Evolutionary conservation across 208 protist genomes (phyloP), one percentile per base, ranked within the genome.

Genomic region (Vickermania ingenoplastis): DNA sequence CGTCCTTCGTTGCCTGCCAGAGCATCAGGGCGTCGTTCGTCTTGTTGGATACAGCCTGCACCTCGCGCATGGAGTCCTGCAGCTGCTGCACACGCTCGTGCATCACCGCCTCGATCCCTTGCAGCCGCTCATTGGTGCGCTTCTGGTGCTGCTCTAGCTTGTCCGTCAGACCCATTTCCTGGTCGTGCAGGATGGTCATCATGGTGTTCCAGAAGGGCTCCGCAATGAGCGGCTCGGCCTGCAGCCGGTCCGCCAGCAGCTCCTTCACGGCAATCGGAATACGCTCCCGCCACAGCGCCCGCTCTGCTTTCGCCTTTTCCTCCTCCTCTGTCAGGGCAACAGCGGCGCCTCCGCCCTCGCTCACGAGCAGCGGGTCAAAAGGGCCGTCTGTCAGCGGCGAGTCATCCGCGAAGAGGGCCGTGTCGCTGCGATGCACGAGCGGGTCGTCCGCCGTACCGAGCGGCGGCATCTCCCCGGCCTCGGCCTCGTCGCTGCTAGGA

Each of bases 1-100:
- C 36, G 11, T 45, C 36, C 36, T 45, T 7, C 36, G 36, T 45
- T 27, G 63, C 66, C 36, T 61, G 73, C 45, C 24, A 45, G 22
- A 41, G 59, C 45, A 31, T n/a, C 41, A 57, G 0, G 11, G 53
- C 61, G 17, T 51, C 61, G 31, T 59, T 55, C n/a, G 55, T 45
- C n/a, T 59, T 41, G 11, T 52, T 27, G 2, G 61, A 49, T 21
- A 66, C 24, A 11, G 27, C 51, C 53, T 56, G 71, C 58, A 84
- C 59, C 29, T 89, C 81, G 5, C 75, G 72, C 57, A 73, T 62
- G 22, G 83, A 49, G 22, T 59, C 69, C 11, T 63, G 58, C 41
- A 84, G 57, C 31, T 71, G 73, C 23, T 71, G 51, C 28, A 70
- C 71, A 23, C 36, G 59, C 48, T 52, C n/a, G 24, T 63, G 11